These are phyloP conservation scores for Phytophthora quininea DNA, from an alignment of 352 stramenopile genomes.

Conservation along the genomic window DNA sequence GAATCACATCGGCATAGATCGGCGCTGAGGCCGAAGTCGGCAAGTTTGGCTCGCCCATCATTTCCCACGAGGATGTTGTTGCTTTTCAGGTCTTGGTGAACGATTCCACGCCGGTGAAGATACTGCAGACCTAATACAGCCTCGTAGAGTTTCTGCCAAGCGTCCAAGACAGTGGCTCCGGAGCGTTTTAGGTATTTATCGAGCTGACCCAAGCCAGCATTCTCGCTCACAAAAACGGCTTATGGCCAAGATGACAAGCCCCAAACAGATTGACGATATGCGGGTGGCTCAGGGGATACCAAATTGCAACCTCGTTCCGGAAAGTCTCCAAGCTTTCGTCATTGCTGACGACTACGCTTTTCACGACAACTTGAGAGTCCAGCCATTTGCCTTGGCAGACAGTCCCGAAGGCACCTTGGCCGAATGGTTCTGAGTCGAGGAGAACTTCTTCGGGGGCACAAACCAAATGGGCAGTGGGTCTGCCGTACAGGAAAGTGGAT, in stretches of 20 bases:
- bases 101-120: conserved; percentile 11
- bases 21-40: conserved; percentile 25
- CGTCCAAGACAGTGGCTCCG: background rate
- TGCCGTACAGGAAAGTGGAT: conserved; percentile 7
- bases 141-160: conserved; percentile 26
- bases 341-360: conserved; percentile 12
- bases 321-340: conserved; percentile 24
- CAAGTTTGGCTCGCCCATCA: conserved; percentile 15
- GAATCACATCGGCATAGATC: background rate
- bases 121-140: conserved; percentile 15
- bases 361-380: conserved; percentile 25
- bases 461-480: conserved; percentile 1
- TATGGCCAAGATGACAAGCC: conserved; percentile 20
- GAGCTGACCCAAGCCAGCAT: conserved; percentile 13
- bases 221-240: conserved; percentile 26
- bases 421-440: background rate
- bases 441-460: background rate
- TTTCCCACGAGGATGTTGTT: conserved; percentile 22
- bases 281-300: conserved; percentile 18
- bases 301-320: conserved; percentile 21
- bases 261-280: conserved; percentile 31
- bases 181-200: background rate
- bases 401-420: conserved; percentile 10
- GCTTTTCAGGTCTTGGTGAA: conserved; percentile 21
- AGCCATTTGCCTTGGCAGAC: conserved; percentile 24